Base-by-base conservation (phyloP, 352 stramenopile species). In the Globisporangium iwayamae region DNA sequence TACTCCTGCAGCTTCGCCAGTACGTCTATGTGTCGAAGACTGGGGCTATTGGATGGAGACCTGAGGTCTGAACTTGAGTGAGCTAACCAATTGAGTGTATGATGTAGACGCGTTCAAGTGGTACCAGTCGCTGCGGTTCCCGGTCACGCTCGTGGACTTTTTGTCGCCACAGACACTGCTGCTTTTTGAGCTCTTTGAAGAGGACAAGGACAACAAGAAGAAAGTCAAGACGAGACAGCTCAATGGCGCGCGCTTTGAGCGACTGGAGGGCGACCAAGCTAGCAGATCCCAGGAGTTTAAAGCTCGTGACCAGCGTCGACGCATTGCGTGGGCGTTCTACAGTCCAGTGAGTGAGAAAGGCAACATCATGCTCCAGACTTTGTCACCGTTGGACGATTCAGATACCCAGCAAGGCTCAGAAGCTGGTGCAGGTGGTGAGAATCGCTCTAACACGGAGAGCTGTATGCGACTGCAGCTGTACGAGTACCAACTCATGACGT, bases 311-410 rank as follows among this genome's bases (percentile, higher is more conserved):
- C 28, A 20, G 1, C 16, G 14, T 36, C 74, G 65, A 16, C 68
- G 65, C 0, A 76, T 89, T 16, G 83, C 70, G 1, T 92, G 81
- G 79, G 74, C 72, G 3, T 92, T 90, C 59, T 90, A 88, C 39
- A 80, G 77, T 34, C 69, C 76, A 1, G 73, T 90, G 22, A 88
- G 69, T 13, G 74, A 69, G 16, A 67, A 69, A 30, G 80, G 83
- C 8, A 72, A 73, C 9, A 63, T 90, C 25, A 75, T 79, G 0
- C 54, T 89, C 14, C 69, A 18, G 3, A 71, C 41, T 8, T 43
- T 71, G 7, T 66, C 28, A 3, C 62, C 48, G 2, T 18, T 62
- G 4, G 28, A 51, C 16, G 43, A 28, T 20, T 59, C 55, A 25
- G 58, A 63, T 9, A n/a, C 53, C 7, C 56, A 39, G 14, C 55